Evolutionary conservation across 345 rosid genomes (phyloP), one percentile per base, ranked within the genome.

Genomic region (Physaria fendleri): DNA sequence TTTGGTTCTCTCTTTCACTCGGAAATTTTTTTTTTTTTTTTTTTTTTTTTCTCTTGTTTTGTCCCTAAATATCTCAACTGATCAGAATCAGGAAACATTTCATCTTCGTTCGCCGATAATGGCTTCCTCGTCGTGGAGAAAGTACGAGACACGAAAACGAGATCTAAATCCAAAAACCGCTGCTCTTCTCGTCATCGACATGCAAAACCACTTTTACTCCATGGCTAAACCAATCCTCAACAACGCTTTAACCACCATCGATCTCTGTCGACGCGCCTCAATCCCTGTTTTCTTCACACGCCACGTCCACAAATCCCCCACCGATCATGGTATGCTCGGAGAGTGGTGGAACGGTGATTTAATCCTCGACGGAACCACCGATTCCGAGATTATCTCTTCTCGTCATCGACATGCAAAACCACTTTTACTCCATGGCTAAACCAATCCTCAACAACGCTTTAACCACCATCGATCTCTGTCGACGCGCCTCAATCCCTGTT

Each of bases 211-310:
- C 71, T 83, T 88, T 68, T 63, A 78, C 62, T 34, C 96, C 35
- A 75, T 72, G 53, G 84, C 79, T 30, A 68, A 71, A 2, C 86
- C 93, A 13, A 80, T 88, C 56, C 78, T 85, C 67, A 64, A 56
- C 45, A 73, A 73, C 57, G 71, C 57, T 41, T 64, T 79, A 54
- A 51, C 87, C 55, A 81, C 87, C 64, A 71, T 82, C 69, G 66
- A 70, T 47, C 70, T 79, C 69, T 88, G 87, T 60, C 74, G 95
- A n/a, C 80, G 75, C 23, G 73, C 78, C 47, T 78, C 80, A 16
- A 66, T 88, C 73, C 93, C 96, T 21, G 71, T 88, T 8, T 41
- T 88, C 80, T 88, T 83, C 88, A 88, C 88, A 16, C 93, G 96
- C 68, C 93, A 88, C 77, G 12, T 40, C 70, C 85, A 88, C 46